Evolutionary conservation across 202 grass and related monocot species (phyloP), one percentile per base, ranked within the genome.

Genomic region (Brachypodium distachyon): DNA sequence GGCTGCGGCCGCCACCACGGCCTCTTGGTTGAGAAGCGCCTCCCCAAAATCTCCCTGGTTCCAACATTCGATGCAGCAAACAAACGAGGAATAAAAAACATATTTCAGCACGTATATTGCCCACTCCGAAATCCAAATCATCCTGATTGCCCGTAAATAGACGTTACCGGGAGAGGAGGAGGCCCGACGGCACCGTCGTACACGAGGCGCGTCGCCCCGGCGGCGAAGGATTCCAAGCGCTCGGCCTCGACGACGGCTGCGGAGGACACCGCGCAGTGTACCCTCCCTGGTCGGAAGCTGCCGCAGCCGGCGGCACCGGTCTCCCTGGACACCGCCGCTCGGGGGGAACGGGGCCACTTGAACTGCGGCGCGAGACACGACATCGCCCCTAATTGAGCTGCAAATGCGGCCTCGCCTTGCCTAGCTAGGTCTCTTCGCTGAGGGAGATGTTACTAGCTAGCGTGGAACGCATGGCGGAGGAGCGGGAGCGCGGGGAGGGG

Each of bases 321-420:
- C n/a, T 83, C 78, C 72, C 77, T 73, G 51, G 34, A 21, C 79
- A 5, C 71, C 51, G 72, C 55, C 11, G 88, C 49, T 11, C 66
- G 48, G 66, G 81, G 61, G 80, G 90, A 78, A 48, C 46, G 65
- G 32, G 61, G 55, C 61, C 80, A 77, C 72, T 83, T 89, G 86
- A 89, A 84, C 86, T 86, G 90, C 83, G 90, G 90, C 38, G 84
- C 82, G 54, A 89, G 72, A 72, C 87, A 89, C 26, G 86, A 78
- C 33, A 83, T 74, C 90, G 89, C 89, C 53, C 10, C 12, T 31
- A 16, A 34, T 2, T 34, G 9, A 56, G 14, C 7, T 31, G 36
- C 58, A 25, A 87, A 82, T 78, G 79, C 51, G 67, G 67, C 58
- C 21, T 65, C 21, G 77, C 26, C 37, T 11, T 48, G 19, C 18